Base-by-base conservation (phyloP, 176 grass and related monocot species). In the Poa annua region DNA sequence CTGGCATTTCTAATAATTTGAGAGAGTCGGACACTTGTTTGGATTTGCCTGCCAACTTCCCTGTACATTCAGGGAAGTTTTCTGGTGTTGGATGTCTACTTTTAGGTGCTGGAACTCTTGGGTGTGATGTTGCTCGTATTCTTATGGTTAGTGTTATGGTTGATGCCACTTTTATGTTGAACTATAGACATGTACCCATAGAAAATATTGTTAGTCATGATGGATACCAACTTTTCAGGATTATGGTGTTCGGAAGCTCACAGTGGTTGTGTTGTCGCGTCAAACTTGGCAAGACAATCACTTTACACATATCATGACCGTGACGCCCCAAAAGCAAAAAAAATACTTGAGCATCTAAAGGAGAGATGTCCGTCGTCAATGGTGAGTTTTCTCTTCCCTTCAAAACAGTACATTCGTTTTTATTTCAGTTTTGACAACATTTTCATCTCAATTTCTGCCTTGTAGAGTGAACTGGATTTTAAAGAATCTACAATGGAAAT, bases 61-160 rank as follows among this genome's bases (percentile, higher is more conserved):
- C 87, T 76, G 86, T 88, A 52, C 85, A 90, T 86, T 78, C 87
- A 69, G 83, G 86, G 62, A 88, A 83, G 41, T 48, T 95, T 78
- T 89, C 88, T 76, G 70, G 88, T 86, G 76, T 82, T 12, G 63
- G 85, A 67, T 98, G 96, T 53, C 83, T 98, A 80, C 87, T 98
- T 24, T 71, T 98, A 80, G 96, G 96, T 73, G 96, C 89, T 80
- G 96, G 96, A 65, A 98, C 96, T 55, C 96, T 98, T 90, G 96
- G 96, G 75, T 98, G 96, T 82, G 92, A 98, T 84, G 89, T 98
- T 91, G 91, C 92, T 82, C 96, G 90, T 24, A 86, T 98, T 92
- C 92, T 98, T 72, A 91, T 98, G 92, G 96, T 98, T 50, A 88
- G 82, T 92, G 35, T 19, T 78, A 57, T 57, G 52, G 13, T 35